phyloP scores from a whole-genome alignment of 2,329 filamentous ascomycete species.

The Knoxdaviesia capensis region DNA sequence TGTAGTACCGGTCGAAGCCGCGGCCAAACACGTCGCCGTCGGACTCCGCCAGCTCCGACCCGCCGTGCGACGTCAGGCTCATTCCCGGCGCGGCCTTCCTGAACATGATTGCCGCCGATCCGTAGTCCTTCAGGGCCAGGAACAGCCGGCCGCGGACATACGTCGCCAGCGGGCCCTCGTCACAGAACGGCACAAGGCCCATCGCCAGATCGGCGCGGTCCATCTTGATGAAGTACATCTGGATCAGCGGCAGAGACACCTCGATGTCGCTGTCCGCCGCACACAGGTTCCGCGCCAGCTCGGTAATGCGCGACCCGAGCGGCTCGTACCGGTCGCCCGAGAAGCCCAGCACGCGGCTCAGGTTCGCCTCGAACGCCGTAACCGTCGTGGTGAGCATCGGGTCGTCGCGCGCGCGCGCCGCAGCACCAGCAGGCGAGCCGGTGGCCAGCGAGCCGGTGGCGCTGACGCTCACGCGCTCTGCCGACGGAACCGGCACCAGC shows the following conservation, averaged over 20 bases:
- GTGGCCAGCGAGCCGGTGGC: constrained; percentile 4
- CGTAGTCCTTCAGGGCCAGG: constrained; percentile 53
- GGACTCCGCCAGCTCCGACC: constrained; percentile 52
- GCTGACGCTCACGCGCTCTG: constrained; percentile 14
- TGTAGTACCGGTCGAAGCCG: constrained; percentile 68
- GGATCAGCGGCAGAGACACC: constrained; percentile 36
- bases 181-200: constrained; percentile 34
- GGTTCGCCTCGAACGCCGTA: constrained; percentile 37
- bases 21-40: constrained; percentile 51
- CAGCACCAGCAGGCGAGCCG: constrained; percentile 13
- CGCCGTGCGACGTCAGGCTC: constrained; percentile 30
- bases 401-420: constrained; percentile 20
- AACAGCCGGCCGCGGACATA: constrained; percentile 74
- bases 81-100: constrained; percentile 66
- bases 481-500: constrained; percentile 23
- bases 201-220: constrained; percentile 38
- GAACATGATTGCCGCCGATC: constrained; percentile 55
- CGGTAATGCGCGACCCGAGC: constrained; percentile 40
- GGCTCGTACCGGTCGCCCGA: constrained; percentile 27
- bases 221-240: constrained; percentile 39
- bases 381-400: constrained; percentile 18
- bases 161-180: constrained; percentile 40
- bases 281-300: constrained; percentile 45
- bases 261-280: constrained; percentile 46
- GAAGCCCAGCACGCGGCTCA: constrained; percentile 43